Conservation (phyloP, 805 yeast species). For the Blastobotrys attinorum region DNA sequence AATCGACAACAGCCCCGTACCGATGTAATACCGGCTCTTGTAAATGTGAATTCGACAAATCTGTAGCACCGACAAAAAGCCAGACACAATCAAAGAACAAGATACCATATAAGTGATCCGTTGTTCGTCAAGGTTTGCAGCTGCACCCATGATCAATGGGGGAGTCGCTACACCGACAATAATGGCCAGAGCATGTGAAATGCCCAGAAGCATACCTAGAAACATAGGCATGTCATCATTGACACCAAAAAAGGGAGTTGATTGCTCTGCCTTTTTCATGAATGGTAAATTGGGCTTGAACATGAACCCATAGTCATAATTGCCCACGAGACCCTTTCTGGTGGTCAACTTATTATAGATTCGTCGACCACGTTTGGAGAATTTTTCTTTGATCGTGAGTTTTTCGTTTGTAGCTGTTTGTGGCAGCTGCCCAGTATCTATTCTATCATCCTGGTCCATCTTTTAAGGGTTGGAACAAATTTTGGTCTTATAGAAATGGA, state of each 20-base stretch:
- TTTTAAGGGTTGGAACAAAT: not conserved
- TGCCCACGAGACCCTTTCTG: slow-evolving; percentile 76
- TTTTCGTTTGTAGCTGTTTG: not conserved
- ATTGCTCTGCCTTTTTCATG: slow-evolving; percentile 34
- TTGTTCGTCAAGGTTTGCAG: slow-evolving; percentile 49
- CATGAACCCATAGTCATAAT: slow-evolving; percentile 70
- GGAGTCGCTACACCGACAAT: slow-evolving; percentile 86
- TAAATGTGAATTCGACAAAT: slow-evolving; percentile 74
- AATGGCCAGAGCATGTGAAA: slow-evolving; percentile 87
- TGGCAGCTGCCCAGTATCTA: slow-evolving; percentile 6
- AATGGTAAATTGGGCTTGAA: slow-evolving; percentile 81
- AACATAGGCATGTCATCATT: slow-evolving; percentile 75
- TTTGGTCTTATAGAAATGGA: not conserved
- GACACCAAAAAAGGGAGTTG: slow-evolving; percentile 78
- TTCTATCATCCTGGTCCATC: slow-evolving; percentile 5
- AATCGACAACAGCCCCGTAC: slow-evolving; percentile 83
- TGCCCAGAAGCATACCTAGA: slow-evolving; percentile 68
- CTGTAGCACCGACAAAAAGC: slow-evolving; percentile 62
- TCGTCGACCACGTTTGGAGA: not conserved
- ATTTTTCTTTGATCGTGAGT: not conserved
- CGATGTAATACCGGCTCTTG: slow-evolving; percentile 67
- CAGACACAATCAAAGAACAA: slow-evolving; percentile 62
- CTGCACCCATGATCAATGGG: slow-evolving; percentile 59
- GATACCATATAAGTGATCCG: slow-evolving; percentile 60
- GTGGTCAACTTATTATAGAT: slow-evolving; percentile 44